Evolutionary conservation across 345 rosid species (phyloP), one percentile per base, ranked within the genome.

Genomic region (Camelina sativa): DNA sequence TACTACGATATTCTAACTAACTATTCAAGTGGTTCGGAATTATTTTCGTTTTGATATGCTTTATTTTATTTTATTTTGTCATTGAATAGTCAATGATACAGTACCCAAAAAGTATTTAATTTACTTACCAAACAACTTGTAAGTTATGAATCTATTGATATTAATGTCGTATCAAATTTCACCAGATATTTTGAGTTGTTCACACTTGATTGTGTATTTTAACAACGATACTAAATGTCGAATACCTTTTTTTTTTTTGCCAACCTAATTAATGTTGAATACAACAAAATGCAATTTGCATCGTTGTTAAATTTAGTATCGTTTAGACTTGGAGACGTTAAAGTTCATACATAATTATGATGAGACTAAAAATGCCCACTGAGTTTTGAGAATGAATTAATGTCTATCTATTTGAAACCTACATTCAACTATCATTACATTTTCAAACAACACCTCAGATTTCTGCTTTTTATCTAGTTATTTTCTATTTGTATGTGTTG

Each of bases 111-210:
- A 0, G 6, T 25, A 47, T n/a, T 28, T 28, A 28, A 28, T 28
- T 28, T 28, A 28, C 11, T 54, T 50, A 43, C 63, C 64, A 56
- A 69, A 43, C 48, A 17, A 22, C 72, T 41, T 28, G 28, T 13
- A 69, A 34, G 53, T 41, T 41, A 23, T 58, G 12, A 68, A 67
- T 54, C 5, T 28, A 28, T 11, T 30, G 13, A 38, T 53, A 22
- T 38, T 3, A 64, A 47, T 25, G 7, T 16, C 62, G 16, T 16
- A 58, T 16, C 43, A 34, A 34, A 58, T 16, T 34, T 28, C 30
- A 28, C 30, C 30, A 28, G 30, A 38, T 38, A 19, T 19, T 38
- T 38, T 38, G 3, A 11, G 12, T 12, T 41, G 46, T 32, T 40
- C 20, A 57, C 3, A n/a, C 40, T 57, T 58, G 13, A n/a, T 32